A percentile compares a stretch with the other conserved stretches of the same genome.
Conservation (phyloP, 306 rosid genomes). For the Phaseolus lunatus region DNA sequence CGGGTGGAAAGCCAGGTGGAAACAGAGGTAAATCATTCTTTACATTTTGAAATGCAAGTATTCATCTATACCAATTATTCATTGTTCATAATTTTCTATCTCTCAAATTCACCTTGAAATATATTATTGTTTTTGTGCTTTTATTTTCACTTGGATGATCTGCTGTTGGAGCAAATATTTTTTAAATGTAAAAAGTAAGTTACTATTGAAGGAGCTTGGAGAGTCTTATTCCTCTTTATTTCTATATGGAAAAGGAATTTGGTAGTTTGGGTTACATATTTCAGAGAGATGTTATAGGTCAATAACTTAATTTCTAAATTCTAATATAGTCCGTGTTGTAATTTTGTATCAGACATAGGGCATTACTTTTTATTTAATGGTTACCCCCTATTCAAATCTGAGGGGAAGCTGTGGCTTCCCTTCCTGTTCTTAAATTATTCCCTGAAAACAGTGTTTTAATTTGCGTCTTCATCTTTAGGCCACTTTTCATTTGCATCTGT, state of each 20-base stretch:
- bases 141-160: conserved; percentile 16
- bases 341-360: background rate
- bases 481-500: background rate
- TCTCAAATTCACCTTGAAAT: background rate
- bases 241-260: background rate
- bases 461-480: background rate
- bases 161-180: conserved; percentile 12
- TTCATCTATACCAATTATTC: background rate
- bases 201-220: background rate
- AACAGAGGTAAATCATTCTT: conserved; percentile 70
- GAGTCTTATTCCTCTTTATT: conserved; percentile 17
- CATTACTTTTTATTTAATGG: conserved; percentile 13
- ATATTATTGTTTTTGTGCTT: background rate
- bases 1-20: conserved; percentile 82
- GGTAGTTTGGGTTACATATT: conserved; percentile 9
- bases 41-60: conserved; percentile 20
- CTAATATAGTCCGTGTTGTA: background rate
- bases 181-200: background rate
- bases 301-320: conserved; percentile 10
- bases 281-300: background rate
- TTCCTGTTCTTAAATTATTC: background rate
- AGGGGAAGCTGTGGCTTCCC: background rate
- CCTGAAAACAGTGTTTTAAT: background rate
- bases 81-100: background rate
- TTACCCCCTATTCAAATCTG: background rate